Base-by-base conservation (phyloP, 495 filamentous ascomycete species). In the Aspergillus incahuasiensis region DNA sequence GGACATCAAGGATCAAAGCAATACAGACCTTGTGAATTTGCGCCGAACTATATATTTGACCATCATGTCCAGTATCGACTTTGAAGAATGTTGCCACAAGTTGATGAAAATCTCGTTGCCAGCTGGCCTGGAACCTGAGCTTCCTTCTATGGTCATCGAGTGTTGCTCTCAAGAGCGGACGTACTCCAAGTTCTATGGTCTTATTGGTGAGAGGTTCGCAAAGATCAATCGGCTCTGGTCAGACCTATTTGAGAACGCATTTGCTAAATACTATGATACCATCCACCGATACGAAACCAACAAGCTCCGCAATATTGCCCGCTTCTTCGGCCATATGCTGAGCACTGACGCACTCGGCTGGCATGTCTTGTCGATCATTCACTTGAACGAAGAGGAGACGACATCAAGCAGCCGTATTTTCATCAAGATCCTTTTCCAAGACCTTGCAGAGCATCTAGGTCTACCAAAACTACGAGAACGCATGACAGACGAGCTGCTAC, bases 251-350 rank as follows among this genome's bases (percentile, higher is more conserved):
- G 90, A 97, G 65, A 78, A 86, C 56, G 80, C 85, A 11, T 99
- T 99, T 61, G 81, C 83, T 54, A 91, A 92, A 57, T 96, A 97
- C 68, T 97, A 97, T 74, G 90, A 95, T 50, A 97, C 92, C 0
- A 97, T 97, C 58, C 94, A 99, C 70, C 86, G 95, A 18, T 92
- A 94, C 63, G 94, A 97, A 67, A 96, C 91, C 11, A 97, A 96
- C 67, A 83, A 87, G 45, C 79, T 99, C 16, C 86, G 94, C 48
- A 99, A 97, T 67, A 91, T 97, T 62, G 92, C 91, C 11, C 81
- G 90, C 22, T 95, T 99, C 74, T 97, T 96, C 58, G 91, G 91
- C 15, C 91, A 99, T 63, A 78, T 97, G 63, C 74, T 99, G 34
- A 83, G 87, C 44, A 86, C 84, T 25, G 91, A 96, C 59, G 89